Evolutionary conservation across 805 yeast genomes (phyloP).

Genomic region (Myxozyma sirexii): DNA sequence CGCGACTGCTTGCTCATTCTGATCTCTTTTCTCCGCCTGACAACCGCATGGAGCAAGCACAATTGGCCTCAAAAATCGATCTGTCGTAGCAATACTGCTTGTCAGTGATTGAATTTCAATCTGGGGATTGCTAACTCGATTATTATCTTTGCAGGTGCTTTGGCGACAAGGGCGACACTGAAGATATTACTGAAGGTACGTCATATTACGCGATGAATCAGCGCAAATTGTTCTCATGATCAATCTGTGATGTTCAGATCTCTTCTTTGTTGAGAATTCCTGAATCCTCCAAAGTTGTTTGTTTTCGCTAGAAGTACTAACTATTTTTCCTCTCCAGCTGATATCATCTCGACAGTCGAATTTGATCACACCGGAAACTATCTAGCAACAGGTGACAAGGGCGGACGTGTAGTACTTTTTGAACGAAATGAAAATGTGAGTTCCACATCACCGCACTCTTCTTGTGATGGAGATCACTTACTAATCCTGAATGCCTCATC

Average conservation of each 20-base stretch:
- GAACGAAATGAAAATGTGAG: constrained; percentile 70
- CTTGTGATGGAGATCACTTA: no score
- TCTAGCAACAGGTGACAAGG: constrained; percentile 97
- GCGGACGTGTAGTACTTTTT: constrained; percentile 95
- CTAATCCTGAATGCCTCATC: neutral
- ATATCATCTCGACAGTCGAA: constrained; percentile 94
- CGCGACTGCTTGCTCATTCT: neutral
- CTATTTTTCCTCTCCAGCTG: constrained; percentile 53
- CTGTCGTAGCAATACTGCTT: neutral
- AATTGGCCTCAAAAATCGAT: neutral
- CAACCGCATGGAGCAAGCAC: neutral
- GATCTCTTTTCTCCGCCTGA: neutral
- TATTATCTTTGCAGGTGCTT: constrained; percentile 58
- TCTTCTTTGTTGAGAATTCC: neutral
- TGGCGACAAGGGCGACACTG: constrained; percentile 98
- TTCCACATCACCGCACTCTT: no score
- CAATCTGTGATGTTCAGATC: neutral
- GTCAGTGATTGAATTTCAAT: neutral
- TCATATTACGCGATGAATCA: neutral
- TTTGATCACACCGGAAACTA: constrained; percentile 94
- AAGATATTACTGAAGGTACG: constrained; percentile 56
- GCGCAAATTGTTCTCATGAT: neutral
- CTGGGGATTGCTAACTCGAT: neutral
- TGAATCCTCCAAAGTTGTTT: neutral
- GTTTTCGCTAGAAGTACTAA: no score